These are phyloP conservation scores for Microbotryum scabiosae DNA, from an alignment of 1,284 basidiomycete genomes.

Conservation along the genomic window DNA sequence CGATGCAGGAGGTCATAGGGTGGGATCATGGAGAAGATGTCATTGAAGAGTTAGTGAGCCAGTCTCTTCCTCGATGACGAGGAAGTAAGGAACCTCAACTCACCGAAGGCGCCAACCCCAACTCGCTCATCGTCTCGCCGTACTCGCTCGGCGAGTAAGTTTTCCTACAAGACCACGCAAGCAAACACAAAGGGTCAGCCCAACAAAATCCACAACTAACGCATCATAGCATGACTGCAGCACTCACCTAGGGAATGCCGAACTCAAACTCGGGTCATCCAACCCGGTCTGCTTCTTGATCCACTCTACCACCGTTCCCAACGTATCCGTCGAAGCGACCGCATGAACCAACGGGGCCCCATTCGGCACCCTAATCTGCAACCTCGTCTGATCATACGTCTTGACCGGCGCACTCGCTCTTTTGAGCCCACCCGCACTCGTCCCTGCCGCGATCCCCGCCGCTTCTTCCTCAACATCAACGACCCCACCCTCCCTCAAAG, in stretches of 20 bases:
- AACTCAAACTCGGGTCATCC: slow-evolving; percentile 54
- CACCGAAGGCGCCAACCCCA: slow-evolving; percentile 69
- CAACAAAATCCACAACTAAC: background rate
- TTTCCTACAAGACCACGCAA: slow-evolving; percentile 48
- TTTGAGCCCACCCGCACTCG: no score
- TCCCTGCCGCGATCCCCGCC: background rate
- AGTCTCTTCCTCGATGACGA: background rate
- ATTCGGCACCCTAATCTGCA: slow-evolving; percentile 63
- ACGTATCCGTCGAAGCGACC: slow-evolving; percentile 62
- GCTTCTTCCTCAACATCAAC: slow-evolving; percentile 11
- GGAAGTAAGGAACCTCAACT: background rate
- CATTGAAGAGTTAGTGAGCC: no score
- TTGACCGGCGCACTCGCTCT: slow-evolving; percentile 29
- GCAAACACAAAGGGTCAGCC: slow-evolving; percentile 5
- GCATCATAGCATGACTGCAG: background rate
- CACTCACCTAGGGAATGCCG: slow-evolving; percentile 71
- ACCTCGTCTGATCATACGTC: slow-evolving; percentile 56
- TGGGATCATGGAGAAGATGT: no score
- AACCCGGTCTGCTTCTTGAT: slow-evolving; percentile 70
- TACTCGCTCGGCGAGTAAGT: slow-evolving; percentile 57
- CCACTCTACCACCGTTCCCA: slow-evolving; percentile 77
- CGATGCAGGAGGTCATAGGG: no score
- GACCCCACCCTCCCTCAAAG: slow-evolving; percentile 59
- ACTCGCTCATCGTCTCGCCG: slow-evolving; percentile 56
- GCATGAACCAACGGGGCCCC: slow-evolving; percentile 76